Conservation (phyloP, 371 early-diverging fungal species). For the Mucor ambiguus region DNA sequence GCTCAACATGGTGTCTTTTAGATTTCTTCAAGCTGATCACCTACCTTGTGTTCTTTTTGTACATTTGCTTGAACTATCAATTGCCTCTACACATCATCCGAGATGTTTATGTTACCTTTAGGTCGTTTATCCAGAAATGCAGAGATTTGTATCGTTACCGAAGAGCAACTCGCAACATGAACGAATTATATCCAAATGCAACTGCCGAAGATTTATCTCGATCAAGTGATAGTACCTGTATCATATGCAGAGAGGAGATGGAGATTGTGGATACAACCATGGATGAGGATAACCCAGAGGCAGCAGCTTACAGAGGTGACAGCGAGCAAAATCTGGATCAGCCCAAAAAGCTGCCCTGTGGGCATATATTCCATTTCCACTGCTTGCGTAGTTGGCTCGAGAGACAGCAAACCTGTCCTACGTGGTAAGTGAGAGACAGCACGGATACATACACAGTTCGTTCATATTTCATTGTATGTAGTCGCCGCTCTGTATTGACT, state of each 20-base stretch:
- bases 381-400: constrained; percentile 99
- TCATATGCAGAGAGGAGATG: constrained; percentile 98
- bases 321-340: constrained; percentile 53
- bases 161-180: constrained; percentile 94
- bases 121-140: constrained; percentile 87
- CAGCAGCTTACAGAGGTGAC: constrained; percentile 26
- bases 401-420: constrained; percentile 98
- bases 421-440: constrained; percentile 61
- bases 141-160: constrained; percentile 88
- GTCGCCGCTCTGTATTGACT: constrained; percentile 58
- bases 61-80: constrained; percentile 80
- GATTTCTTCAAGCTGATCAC: constrained; percentile 90
- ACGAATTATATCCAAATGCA: constrained; percentile 90
- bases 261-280: constrained; percentile 13
- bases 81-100: constrained; percentile 94
- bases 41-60: constrained; percentile 84
- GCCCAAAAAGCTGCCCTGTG: constrained; percentile 95
- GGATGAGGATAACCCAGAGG: constrained; percentile 23
- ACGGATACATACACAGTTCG: background rate
- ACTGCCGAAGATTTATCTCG: constrained; percentile 78
- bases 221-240: constrained; percentile 88
- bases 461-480: constrained; percentile 9
- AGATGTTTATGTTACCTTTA: constrained; percentile 92
- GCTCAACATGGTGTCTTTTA: constrained; percentile 12
- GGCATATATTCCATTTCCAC: constrained; percentile 97